These are phyloP conservation scores for Porpolomopsis calyptriformis DNA, from an alignment of 768 basidiomycete genomes.

Conservation along the genomic window DNA sequence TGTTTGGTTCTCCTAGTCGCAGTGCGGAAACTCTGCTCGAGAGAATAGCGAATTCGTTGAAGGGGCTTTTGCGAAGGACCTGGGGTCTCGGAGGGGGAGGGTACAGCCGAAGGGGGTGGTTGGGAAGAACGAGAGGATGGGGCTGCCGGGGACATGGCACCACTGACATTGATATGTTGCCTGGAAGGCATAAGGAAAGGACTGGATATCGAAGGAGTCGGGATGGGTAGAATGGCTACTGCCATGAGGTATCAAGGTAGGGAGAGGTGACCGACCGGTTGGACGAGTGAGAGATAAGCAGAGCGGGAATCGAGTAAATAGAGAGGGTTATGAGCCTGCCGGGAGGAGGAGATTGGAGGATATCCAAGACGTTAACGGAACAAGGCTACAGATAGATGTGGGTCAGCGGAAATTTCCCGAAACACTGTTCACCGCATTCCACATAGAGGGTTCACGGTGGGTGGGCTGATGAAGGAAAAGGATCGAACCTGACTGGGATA, in stretches of 20 bases:
- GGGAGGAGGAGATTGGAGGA: background rate
- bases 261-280: background rate
- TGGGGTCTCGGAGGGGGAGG: conserved; percentile 20
- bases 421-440: background rate
- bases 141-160: conserved; percentile 23
- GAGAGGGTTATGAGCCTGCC: background rate
- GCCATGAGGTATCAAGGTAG: conserved; percentile 4
- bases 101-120: conserved; percentile 23
- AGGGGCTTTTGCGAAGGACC: conserved; percentile 44
- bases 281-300: background rate
- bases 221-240: conserved; percentile 8
- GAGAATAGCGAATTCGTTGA: conserved; percentile 51
- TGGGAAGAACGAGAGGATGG: conserved; percentile 35
- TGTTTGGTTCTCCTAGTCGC: conserved; percentile 45
- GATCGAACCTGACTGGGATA: background rate
- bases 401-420: background rate
- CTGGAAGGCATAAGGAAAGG: conserved; percentile 35
- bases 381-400: too few relatives aligned
- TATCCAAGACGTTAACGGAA: background rate
- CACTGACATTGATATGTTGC: conserved; percentile 25
- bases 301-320: background rate
- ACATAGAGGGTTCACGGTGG: too few relatives aligned
- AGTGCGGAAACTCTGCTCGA: conserved; percentile 57
- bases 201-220: conserved; percentile 5
- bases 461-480: background rate